These are phyloP conservation scores for Ustilago shanxiensis DNA, from an alignment of 1,284 basidiomycete genomes.

Conservation along the genomic window DNA sequence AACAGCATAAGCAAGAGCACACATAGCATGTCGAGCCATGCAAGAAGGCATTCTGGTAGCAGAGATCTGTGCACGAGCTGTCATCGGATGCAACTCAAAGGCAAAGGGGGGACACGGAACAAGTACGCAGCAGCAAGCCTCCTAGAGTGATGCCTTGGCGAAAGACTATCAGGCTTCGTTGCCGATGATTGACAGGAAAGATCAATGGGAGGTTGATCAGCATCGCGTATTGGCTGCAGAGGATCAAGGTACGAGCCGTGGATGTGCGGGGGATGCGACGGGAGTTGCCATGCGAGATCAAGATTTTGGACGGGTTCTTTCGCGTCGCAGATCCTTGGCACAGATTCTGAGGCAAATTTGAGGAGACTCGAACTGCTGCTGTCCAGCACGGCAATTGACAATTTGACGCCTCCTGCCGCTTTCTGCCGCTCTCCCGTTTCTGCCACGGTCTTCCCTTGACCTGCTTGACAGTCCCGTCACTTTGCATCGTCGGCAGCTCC, in stretches of 20 bases:
- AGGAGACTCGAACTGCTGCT: neutral
- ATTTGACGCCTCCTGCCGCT: neutral
- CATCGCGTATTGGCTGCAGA: too few relatives aligned
- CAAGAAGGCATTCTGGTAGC: too few relatives aligned
- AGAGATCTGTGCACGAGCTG: too few relatives aligned
- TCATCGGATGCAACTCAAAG: slow-evolving; percentile 1
- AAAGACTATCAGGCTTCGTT: too few relatives aligned
- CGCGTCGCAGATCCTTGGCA: neutral
- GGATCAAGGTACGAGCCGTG: neutral
- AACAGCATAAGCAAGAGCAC: neutral
- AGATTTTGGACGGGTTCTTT: neutral
- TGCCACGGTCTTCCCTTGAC: neutral
- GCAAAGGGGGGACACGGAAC: slow-evolving; percentile 8
- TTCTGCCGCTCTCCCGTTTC: neutral
- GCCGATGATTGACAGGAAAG: too few relatives aligned
- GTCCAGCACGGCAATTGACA: too few relatives aligned
- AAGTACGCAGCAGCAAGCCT: neutral
- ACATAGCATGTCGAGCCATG: neutral
- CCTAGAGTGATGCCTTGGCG: too few relatives aligned
- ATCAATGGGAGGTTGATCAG: too few relatives aligned
- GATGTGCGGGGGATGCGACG: too few relatives aligned
- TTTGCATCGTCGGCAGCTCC: neutral
- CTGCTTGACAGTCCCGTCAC: neutral
- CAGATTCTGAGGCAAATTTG: neutral
- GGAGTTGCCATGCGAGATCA: neutral